Conservation (phyloP, 805 yeast species). For the Sugiyamaella marilandica region DNA sequence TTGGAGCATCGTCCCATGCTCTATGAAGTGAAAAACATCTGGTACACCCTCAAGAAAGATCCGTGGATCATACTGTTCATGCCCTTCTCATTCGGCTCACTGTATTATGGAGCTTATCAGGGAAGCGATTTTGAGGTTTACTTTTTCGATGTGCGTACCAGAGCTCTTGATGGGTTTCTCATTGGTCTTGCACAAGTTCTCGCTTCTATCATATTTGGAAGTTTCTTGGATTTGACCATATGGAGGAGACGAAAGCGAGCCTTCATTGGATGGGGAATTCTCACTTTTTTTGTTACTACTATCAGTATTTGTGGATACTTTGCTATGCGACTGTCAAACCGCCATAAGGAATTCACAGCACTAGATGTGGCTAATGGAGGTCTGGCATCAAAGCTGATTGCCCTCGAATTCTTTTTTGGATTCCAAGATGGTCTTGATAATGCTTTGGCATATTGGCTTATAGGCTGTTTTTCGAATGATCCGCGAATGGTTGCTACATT, state of each 20-base stretch:
- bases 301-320: constrained; percentile 36
- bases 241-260: constrained; percentile 42
- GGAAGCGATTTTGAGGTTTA: constrained; percentile 53
- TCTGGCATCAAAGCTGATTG: constrained; percentile 40
- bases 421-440: constrained; percentile 43
- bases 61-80: constrained; percentile 45
- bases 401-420: constrained; percentile 46
- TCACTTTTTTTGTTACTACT: constrained; percentile 37
- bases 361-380: constrained; percentile 9
- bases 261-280: constrained; percentile 40
- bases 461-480: constrained; percentile 45
- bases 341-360: constrained; percentile 21
- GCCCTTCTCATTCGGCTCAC: constrained; percentile 61
- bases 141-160: constrained; percentile 51
- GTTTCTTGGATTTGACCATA: constrained; percentile 41
- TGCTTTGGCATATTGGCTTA: constrained; percentile 39
- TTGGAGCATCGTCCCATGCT: constrained; percentile 41
- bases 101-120: constrained; percentile 57
- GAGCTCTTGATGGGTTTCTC: constrained; percentile 56
- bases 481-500: constrained; percentile 27
- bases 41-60: constrained; percentile 35
- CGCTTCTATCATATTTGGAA: constrained; percentile 46
- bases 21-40: constrained; percentile 41
- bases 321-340: constrained; percentile 17
- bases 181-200: constrained; percentile 57